phyloP scores from a whole-genome alignment of 371 early-diverging fungal species.

The Mortierella sp. region DNA sequence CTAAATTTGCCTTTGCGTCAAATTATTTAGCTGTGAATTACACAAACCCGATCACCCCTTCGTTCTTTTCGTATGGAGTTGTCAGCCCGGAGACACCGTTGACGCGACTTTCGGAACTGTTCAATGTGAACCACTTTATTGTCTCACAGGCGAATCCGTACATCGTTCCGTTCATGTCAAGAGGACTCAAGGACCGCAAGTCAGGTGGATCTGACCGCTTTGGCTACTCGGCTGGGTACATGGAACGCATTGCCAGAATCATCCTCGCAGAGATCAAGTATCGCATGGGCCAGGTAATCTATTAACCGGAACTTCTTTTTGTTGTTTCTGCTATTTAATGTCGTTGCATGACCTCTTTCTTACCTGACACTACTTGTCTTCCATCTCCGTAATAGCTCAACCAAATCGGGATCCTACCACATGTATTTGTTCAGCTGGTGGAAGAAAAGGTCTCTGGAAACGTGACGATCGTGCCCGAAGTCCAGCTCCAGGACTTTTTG shows the following conservation, averaged over 20 bases:
- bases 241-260: slow-evolving; percentile 62
- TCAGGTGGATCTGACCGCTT: slow-evolving; percentile 55
- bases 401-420: slow-evolving; percentile 71
- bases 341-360: too few relatives aligned
- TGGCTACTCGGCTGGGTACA: slow-evolving; percentile 37
- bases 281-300: slow-evolving; percentile 69
- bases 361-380: too few relatives aligned
- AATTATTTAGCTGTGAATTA: slow-evolving; percentile 31
- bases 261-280: slow-evolving; percentile 72
- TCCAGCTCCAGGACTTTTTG: slow-evolving; percentile 70
- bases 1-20: not conserved
- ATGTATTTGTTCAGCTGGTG: slow-evolving; percentile 66
- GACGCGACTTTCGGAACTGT: slow-evolving; percentile 75
- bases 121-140: slow-evolving; percentile 84
- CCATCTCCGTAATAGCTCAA: slow-evolving; percentile 58
- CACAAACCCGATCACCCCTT: slow-evolving; percentile 35
- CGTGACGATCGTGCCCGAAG: slow-evolving; percentile 74
- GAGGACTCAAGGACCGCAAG: slow-evolving; percentile 64
- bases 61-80: slow-evolving; percentile 33
- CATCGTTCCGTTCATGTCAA: slow-evolving; percentile 74
- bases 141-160: slow-evolving; percentile 79
- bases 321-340: not conserved
- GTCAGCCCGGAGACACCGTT: slow-evolving; percentile 71
- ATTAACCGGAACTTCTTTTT: not conserved
- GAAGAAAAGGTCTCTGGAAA: slow-evolving; percentile 78